These are phyloP conservation scores for Choiromyces venosus DNA, from an alignment of 495 filamentous ascomycete genomes.

Conservation along the genomic window DNA sequence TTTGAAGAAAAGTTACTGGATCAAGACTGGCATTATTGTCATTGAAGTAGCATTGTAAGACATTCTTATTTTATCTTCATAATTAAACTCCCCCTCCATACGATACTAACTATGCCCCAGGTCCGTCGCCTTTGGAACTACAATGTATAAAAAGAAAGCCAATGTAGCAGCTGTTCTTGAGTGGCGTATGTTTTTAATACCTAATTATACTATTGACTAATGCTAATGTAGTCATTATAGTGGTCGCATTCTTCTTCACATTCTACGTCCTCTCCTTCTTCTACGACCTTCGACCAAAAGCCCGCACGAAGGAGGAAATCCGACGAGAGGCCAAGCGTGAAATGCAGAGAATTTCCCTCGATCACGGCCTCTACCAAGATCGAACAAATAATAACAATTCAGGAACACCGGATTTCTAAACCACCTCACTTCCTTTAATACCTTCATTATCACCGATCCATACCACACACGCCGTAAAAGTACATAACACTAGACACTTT, in stretches of 20 bases:
- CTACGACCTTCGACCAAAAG: constrained; percentile 78
- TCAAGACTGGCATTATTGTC: constrained; percentile 76
- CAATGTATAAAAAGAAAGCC: constrained; percentile 35
- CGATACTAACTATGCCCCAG: constrained; percentile 13
- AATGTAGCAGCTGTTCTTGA: constrained; percentile 54
- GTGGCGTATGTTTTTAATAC: constrained; percentile 53
- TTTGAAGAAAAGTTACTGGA: constrained; percentile 68
- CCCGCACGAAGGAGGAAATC: constrained; percentile 54
- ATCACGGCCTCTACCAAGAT: not conserved
- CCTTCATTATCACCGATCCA: not conserved
- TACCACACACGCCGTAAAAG: not conserved
- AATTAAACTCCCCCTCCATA: not conserved
- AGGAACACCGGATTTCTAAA: not conserved
- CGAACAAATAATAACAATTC: not conserved
- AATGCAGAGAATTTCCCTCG: constrained; percentile 2
- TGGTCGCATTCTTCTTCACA: constrained; percentile 82
- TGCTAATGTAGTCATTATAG: constrained; percentile 31
- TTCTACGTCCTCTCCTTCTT: constrained; percentile 85
- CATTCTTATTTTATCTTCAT: not conserved
- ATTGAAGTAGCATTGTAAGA: constrained; percentile 61
- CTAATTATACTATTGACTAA: not conserved
- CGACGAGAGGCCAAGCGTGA: constrained; percentile 21
- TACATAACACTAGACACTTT: not conserved
- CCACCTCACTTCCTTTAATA: not conserved
- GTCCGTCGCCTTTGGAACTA: constrained; percentile 47